These are phyloP conservation scores for Passiflora organensis DNA, from an alignment of 345 rosid genomes.

Conservation along the genomic window DNA sequence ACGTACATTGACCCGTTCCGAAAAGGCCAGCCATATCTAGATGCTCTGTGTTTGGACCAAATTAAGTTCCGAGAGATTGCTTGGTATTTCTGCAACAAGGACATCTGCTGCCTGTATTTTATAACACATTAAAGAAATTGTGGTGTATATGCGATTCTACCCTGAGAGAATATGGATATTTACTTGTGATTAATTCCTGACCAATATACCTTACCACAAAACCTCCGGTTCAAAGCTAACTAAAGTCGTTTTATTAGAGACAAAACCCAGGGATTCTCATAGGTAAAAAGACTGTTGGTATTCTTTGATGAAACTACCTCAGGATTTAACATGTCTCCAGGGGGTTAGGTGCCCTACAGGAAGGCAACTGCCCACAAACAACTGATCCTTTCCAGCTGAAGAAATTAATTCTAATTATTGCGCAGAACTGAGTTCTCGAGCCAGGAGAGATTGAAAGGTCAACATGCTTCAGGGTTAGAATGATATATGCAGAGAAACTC, in stretches of 20 bases:
- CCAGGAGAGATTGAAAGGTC: conserved; percentile 3
- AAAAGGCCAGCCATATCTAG: conserved; percentile 31
- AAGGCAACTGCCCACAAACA: conserved; percentile 13
- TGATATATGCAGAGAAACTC: background rate
- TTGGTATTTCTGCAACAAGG: conserved; percentile 50
- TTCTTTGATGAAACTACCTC: background rate
- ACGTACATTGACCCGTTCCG: conserved; percentile 42
- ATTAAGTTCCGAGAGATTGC: conserved; percentile 40
- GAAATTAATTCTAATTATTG: conserved; percentile 1
- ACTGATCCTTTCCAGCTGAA: conserved; percentile 2
- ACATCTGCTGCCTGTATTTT: conserved; percentile 30
- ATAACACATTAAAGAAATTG: conserved; percentile 2
- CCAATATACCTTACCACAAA: too few relatives aligned
- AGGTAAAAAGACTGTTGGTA: too few relatives aligned
- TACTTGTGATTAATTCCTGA: conserved; percentile 19
- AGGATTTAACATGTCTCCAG: background rate
- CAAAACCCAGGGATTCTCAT: too few relatives aligned
- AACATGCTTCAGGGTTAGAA: background rate
- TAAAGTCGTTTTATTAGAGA: too few relatives aligned
- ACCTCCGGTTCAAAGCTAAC: too few relatives aligned
- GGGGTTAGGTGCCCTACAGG: conserved; percentile 12
- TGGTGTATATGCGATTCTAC: conserved; percentile 6
- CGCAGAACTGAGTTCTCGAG: conserved; percentile 2
- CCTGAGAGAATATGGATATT: conserved; percentile 13
- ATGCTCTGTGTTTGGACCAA: conserved; percentile 32